Evolutionary conservation across 305 asterid genomes (phyloP), one percentile per base, ranked within the genome.

Genomic region (Fraxinus albicans): DNA sequence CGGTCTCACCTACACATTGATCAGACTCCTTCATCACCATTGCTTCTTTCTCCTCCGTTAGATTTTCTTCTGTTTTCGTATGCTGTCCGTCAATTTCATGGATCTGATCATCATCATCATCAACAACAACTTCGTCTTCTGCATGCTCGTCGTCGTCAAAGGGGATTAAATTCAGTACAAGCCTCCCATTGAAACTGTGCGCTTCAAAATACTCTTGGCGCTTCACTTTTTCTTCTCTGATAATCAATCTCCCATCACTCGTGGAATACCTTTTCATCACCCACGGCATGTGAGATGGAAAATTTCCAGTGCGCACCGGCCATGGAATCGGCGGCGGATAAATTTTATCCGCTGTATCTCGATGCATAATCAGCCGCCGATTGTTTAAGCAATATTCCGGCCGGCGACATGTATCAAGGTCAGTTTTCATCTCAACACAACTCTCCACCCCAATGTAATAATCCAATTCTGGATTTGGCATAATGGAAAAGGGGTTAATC

Each of bases 391-490:
- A 2, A 35, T 47, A 3, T 76, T 65, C 74, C 70, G 31, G 10
- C n/a, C 17, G n/a, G 13, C 6, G 53, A n/a, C 6, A 2, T 23
- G 76, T 19, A 67, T 86, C 85, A 0, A 84, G 29, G 38, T 84
- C 89, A 15, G 84, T 31, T 33, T 8, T 78, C 75, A 91, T 63
- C 69, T 90, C 92, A 36, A 80, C 76, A 83, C 89, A 86, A 81
- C 95, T 91, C 53, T 91, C 95, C 3, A 80, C 82, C 15, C 95
- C 95, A 78, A 90, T 82, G 87, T 85, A 86, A 31, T 90, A 92
- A 0, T 85, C 87, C 70, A 89, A 69, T 42, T 88, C 91, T 44
- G 79, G 50, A 58, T 29, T 63, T 0, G 84, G 89, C 84, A 80
- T 84, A 63, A 25, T 63, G 5, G 34, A 12, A 13, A 25, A 25